Evolutionary conservation across 257 asterid genomes (phyloP).

Genomic region (Penstemon barbatus): DNA sequence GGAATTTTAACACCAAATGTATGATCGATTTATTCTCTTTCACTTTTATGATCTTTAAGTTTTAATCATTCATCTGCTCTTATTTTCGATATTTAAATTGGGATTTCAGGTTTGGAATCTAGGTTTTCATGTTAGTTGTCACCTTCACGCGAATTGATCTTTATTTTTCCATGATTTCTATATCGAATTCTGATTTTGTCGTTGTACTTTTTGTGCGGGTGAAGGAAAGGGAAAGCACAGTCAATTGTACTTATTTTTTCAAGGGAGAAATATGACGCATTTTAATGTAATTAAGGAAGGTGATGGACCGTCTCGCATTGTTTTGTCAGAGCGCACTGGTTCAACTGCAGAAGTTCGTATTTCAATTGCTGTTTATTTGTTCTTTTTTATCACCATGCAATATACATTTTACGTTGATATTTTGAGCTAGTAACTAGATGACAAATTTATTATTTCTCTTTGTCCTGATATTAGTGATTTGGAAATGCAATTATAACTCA

Average conservation of each 20-base stretch:
- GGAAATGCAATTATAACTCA: constrained; percentile 20
- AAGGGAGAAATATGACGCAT: constrained; percentile 40
- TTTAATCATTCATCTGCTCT: constrained; percentile 23
- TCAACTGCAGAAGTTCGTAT: constrained; percentile 72
- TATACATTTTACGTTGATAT: not conserved
- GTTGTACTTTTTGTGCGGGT: constrained; percentile 24
- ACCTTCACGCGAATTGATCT: constrained; percentile 17
- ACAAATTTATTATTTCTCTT: not conserved
- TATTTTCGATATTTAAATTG: constrained; percentile 22
- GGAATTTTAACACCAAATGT: constrained; percentile 33
- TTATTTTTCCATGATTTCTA: constrained; percentile 17
- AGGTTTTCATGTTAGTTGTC: constrained; percentile 12
- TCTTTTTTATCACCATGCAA: not conserved
- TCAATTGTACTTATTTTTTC: constrained; percentile 33
- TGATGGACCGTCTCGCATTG: constrained; percentile 62
- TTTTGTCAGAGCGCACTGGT: constrained; percentile 68
- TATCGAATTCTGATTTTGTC: constrained; percentile 15
- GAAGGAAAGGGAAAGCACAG: constrained; percentile 34
- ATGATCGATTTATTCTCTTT: constrained; percentile 35
- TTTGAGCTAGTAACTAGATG: constrained; percentile 11
- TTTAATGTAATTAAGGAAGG: constrained; percentile 46
- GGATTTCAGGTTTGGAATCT: constrained; percentile 29
- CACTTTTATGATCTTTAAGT: constrained; percentile 19
- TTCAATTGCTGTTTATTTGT: not conserved
- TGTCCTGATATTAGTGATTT: constrained; percentile 21